phyloP scores from a whole-genome alignment of 2,329 filamentous ascomycete species.

The Fragosphaeria purpurea region DNA sequence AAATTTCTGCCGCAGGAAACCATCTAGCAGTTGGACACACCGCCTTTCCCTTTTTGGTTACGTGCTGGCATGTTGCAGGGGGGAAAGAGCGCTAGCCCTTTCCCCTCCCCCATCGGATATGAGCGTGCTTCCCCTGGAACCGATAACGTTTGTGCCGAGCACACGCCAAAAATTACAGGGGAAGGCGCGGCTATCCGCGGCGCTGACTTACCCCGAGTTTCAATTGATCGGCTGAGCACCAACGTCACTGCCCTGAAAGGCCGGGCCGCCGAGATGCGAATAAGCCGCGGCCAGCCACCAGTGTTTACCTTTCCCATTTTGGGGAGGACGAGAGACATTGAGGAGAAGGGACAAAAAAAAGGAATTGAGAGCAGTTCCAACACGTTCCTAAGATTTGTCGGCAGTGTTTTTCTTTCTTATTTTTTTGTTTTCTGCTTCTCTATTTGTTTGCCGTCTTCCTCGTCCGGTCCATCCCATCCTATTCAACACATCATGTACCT shows the following conservation, averaged over 20 bases:
- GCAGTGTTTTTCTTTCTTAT: neutral
- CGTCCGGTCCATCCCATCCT: neutral
- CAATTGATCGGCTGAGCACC: neutral
- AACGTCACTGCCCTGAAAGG: neutral
- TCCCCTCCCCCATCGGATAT: neutral
- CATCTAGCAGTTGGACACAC: neutral
- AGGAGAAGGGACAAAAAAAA: neutral
- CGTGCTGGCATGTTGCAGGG: constrained; percentile 1
- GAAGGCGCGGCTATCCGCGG: constrained; percentile 9
- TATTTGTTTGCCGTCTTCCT: neutral
- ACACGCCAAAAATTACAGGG: neutral
- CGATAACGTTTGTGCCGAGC: too few species aligned
- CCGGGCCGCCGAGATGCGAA: constrained; percentile 1
- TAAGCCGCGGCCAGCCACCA: constrained; percentile 12
- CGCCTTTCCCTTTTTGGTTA: neutral
- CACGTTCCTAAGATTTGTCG: neutral
- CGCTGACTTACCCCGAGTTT: constrained; percentile 1
- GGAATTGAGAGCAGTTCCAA: neutral
- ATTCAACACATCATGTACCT: constrained; percentile 38
- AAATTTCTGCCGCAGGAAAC: neutral
- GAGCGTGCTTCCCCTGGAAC: too few species aligned
- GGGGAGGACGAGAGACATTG: neutral
- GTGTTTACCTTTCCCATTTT: too few species aligned
- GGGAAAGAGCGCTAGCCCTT: neutral
- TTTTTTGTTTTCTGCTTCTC: neutral